Evolutionary conservation across 371 early-diverging fungal species (phyloP).

Genomic region (Syncephalastrum sp.): DNA sequence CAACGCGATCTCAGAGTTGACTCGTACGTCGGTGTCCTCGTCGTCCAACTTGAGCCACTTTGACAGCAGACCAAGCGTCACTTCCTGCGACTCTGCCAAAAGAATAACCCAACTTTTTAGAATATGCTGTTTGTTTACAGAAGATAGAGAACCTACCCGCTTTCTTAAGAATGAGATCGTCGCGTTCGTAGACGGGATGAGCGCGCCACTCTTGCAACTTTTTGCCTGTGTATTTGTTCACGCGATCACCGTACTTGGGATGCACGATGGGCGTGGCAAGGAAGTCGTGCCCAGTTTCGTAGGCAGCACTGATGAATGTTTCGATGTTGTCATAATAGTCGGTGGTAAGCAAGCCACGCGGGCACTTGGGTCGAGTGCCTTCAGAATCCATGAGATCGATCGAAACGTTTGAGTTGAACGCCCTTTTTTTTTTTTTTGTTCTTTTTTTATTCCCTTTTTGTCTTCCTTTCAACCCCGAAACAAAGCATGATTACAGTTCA

Average conservation of each 20-base stretch:
- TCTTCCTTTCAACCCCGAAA: not conserved
- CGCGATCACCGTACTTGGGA: conserved; percentile 44
- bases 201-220: conserved; percentile 33
- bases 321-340: conserved; percentile 38
- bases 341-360: conserved; percentile 26
- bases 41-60: conserved; percentile 67
- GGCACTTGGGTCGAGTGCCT: not conserved
- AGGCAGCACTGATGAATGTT: conserved; percentile 41
- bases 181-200: conserved; percentile 37
- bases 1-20: conserved; percentile 64
- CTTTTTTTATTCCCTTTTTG: no score
- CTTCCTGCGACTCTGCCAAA: conserved; percentile 45
- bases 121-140: not conserved
- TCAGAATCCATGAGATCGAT: no score
- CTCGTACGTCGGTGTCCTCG: conserved; percentile 39
- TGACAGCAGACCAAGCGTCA: conserved; percentile 57
- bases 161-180: conserved; percentile 44
- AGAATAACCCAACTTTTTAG: not conserved
- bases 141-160: conserved; percentile 32
- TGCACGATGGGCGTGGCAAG: conserved; percentile 58
- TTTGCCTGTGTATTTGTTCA: conserved; percentile 28
- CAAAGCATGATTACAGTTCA: not conserved
- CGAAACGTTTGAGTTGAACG: no score
- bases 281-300: conserved; percentile 58
- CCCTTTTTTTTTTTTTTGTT: no score